Base-by-base conservation (phyloP, 192 early-diverging fungal genomes). In the Rhizophagus clarus region DNA sequence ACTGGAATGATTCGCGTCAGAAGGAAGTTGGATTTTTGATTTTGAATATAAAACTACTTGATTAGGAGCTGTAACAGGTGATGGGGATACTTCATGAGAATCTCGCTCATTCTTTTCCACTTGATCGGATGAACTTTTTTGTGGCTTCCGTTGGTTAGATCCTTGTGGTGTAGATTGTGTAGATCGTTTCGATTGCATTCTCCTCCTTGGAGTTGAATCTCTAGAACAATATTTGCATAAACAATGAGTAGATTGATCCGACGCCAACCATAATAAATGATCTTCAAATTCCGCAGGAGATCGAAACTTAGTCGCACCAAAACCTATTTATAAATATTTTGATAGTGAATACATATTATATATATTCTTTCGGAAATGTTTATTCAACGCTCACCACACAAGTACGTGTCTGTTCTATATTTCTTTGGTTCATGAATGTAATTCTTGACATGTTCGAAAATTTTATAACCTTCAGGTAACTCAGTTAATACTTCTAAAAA, bases 281-380 rank as follows among this genome's bases (percentile, higher is more conserved):
- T 70, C 68, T 11, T 70, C 68, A 70, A 70, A 70, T n/a, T 70
- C 68, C 2, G 68, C 68, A 26, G 68, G 68, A 42, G 68, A 70
- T n/a, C 68, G 68, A n/a, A 42, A 70, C 32, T 70, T 70, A 17
- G 7, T 56, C 10, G 68, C 26, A 9, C 68, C 68, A 24, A 42
- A 42, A n/a, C 68, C 68, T 70, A 40, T 42, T 11, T 56, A 56
- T 22, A 56, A 20, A 56, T 14, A 17, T 4, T 32, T 40, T 40
- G 6, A 40, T 40, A 40, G 37, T 40, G 37, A 40, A 70, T 24
- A n/a, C 11, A 26, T 40, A 40, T 42, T 40, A 70, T 22, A n/a
- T 4, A 34, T 42, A 11, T 42, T 20, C 22, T 24, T 42, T 4
- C 6, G 11, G 4, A 64, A 66, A 24, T 15, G 12, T 17, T 42